Evolutionary conservation across 306 rosid species (phyloP), one percentile per base, ranked within the genome.

Genomic region (Quercus ilex): DNA sequence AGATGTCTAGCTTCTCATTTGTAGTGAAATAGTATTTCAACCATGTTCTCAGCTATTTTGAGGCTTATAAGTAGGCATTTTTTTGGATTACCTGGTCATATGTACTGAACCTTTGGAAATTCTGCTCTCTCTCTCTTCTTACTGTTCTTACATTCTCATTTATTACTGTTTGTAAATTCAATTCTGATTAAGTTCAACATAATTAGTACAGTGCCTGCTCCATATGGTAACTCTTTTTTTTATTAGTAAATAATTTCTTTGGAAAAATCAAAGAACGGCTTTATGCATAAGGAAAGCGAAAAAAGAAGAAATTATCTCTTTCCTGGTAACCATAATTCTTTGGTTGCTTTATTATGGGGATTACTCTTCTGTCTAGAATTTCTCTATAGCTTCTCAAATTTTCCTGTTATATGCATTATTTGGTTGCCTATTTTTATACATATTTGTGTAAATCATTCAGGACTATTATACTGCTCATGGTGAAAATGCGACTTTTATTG

Each of bases 401-500:
- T 38, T 74, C 55, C 17, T 77, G 78, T 5, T 55, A 71, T 76
- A 30, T 80, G 71, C 73, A 57, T 78, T 59, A 53, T 74, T 77
- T 56, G 59, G 55, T 60, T 68, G 65, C 62, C 59, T 60, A 26
- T 62, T 71, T 56, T 71, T 57, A 56, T 71, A 46, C 60, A 20
- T 67, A 71, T 57, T 71, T 53, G 46, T 78, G 73, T 75, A 68
- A 74, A 69, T 53, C 77, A 14, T 81, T 59, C 89, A 93, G 99
- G 99, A 95, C 81, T 95, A 95, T 85, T 93, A 86, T 75, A 93
- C 98, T 46, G 97, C 92, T 58, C 99, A 95, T 78, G 98, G 98
- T 13, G 99, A 93, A 55, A 89, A 90, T 88, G 99, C 99, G 78
- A 88, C 90, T 80, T 90, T 95, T 78, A 83, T 95, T 79, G 94